Evolutionary conservation across 1,284 basidiomycete species (phyloP), one percentile per base, ranked within the genome.

Genomic region (Binderoboletus segoi): DNA sequence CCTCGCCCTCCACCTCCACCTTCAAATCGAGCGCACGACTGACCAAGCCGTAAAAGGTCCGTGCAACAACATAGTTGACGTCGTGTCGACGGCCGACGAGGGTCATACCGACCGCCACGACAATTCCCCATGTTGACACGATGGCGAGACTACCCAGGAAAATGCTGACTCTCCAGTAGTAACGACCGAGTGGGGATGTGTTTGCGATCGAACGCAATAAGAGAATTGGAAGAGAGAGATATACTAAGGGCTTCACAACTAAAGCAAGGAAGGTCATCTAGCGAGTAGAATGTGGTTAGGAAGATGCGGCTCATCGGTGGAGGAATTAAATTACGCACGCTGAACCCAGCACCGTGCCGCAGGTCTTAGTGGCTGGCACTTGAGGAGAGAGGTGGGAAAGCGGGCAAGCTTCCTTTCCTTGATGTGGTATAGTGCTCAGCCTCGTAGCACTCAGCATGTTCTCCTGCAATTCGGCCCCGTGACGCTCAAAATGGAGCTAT

Each of bases 41-140:
- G 45, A 86, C 83, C 54, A 94, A 63, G 51, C 73, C 67, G 77
- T 96, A 94, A 78, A 99, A 98, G 43, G 83, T 84, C 50, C 93
- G 79, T 3, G 94, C 96, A 41, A 96, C 89, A 62, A 91, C 78
- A 65, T 83, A 89, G 76, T 96, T 94, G 66, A 92, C 91, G 72
- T 98, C 91, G 70, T 88, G 86, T 20, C 89, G 80, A 67, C 85
- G 80, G 18, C 95, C 94, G 10, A 85, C 69, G 33, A 91, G 67
- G 8, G 84, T 80, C 75, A 96, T 82, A 18, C 86, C 79, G 18
- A 93, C 76, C 4, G 89, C 88, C 50, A 89, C 78, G 46, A 93
- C 68, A 47, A 92, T 80, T 44, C 93, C 93, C 79, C 88, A 89
- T 51, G 88, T 81, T 4, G 90, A 93, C 62, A 88, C 85, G 28